Evolutionary conservation across 805 yeast genomes (phyloP), one percentile per base, ranked within the genome.

Genomic region (Candida nitratophila): DNA sequence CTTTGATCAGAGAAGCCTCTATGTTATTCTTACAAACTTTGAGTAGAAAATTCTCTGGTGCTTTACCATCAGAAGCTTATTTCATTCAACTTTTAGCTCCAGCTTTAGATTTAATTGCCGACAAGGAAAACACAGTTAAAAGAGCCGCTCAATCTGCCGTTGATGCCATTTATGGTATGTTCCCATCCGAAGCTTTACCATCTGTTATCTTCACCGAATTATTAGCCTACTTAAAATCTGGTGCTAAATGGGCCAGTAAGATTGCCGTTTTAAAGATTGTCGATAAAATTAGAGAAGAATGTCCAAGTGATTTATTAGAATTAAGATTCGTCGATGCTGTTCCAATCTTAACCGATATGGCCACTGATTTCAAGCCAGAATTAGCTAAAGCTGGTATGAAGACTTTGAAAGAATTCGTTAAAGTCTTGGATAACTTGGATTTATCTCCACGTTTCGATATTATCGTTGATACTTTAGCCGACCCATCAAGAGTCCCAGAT

Each of bases 331-430:
- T 81, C 48, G 77, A 75, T 44, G 76, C 87, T 4, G 79, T 91
- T 30, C 98, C 99, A 33, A 75, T 85, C 10, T 73, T 91, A 56
- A 87, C 96, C 30, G 95, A 87, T 65, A 76, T 83, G 68, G 79
- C 96, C 51, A 91, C 95, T 45, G 99, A 91, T 63, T 88, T 93
- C 76, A 91, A 91, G 71, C 96, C 97, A 2, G 99, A 91, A 67
- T 74, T 93, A 45, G 89, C 96, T 24, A 81, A 84, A 54, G 87
- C 79, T 46, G 98, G 97, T 52, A 68, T 81, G 54, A 75, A 77
- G 54, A 75, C 87, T 15, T 71, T 89, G 63, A 73, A 76, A 37
- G 74, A 73, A 45, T 87, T 82, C 54, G 95, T 90, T 50, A 76
- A 79, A 53, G 83, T 87, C 39, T 73, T 93, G 55, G 99, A 93